phyloP scores from a whole-genome alignment of 2,329 filamentous ascomycete genomes.

The Dactylella cylindrospora region DNA sequence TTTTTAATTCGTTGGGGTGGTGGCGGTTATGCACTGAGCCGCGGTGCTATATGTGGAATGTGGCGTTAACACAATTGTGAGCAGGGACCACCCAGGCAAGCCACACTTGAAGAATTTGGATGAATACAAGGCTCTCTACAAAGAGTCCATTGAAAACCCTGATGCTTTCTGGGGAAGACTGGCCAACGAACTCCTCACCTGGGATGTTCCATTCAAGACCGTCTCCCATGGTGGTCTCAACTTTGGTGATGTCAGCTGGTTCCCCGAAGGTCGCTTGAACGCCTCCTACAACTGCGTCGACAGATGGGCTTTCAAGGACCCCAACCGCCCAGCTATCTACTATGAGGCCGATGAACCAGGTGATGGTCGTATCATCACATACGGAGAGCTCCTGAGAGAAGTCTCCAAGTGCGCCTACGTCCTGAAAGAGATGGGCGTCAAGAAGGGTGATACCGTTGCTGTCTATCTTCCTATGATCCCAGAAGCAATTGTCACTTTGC shows the following conservation, averaged over 20 bases:
- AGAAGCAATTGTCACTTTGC: slow-evolving; percentile 85
- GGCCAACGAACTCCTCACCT: slow-evolving; percentile 85
- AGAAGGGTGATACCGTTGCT: slow-evolving; percentile 95
- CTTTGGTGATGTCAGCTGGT: slow-evolving; percentile 89
- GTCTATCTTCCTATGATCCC: slow-evolving; percentile 99
- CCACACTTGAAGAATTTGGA: slow-evolving; percentile 68
- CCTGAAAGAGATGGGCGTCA: slow-evolving; percentile 91
- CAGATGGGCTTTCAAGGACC: slow-evolving; percentile 92
- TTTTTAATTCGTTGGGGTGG: slow-evolving; percentile 2
- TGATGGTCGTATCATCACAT: slow-evolving; percentile 87
- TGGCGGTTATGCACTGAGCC: no score
- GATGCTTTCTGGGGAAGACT: slow-evolving; percentile 84
- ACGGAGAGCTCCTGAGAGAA: slow-evolving; percentile 87
- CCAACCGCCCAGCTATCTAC: slow-evolving; percentile 91
- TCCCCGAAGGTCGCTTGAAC: slow-evolving; percentile 88
- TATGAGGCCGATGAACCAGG: slow-evolving; percentile 93
- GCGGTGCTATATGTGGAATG: no score
- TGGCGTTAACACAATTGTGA: no score
- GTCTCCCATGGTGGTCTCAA: slow-evolving; percentile 74
- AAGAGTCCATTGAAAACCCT: slow-evolving; percentile 86
- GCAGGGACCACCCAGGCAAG: slow-evolving; percentile 64
- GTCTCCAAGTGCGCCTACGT: slow-evolving; percentile 85
- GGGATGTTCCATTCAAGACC: slow-evolving; percentile 89
- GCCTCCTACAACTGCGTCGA: slow-evolving; percentile 98
- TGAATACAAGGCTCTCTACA: slow-evolving; percentile 68